Percentiles rank a stretch among this genome's conserved stretches.
Conservation (phyloP, 2,329 filamentous ascomycete species). For the Clarireedia monteithiana region DNA sequence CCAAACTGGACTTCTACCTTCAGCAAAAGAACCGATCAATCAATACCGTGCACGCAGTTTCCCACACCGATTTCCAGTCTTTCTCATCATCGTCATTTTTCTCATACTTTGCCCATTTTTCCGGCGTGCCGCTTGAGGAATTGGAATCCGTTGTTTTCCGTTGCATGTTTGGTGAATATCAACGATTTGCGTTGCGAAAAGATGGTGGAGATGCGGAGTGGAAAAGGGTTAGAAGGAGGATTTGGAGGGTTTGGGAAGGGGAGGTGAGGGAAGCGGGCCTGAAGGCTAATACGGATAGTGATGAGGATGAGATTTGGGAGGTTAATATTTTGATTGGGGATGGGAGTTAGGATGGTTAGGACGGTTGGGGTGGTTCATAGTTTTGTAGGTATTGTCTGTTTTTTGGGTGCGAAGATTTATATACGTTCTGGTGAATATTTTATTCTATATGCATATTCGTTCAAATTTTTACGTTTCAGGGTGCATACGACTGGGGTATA, state of each 20-base stretch:
- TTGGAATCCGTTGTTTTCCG: slow-evolving; percentile 1
- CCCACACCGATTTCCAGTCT: background rate
- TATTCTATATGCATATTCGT: no score
- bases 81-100: background rate
- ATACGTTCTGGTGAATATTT: no score
- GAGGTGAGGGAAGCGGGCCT: background rate
- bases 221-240: slow-evolving; percentile 2
- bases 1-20: slow-evolving; percentile 7
- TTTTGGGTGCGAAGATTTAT: no score
- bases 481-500: no score
- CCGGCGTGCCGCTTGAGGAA: background rate
- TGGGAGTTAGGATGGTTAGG: background rate
- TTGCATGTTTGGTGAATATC: slow-evolving; percentile 8
- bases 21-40: background rate
- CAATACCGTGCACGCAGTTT: background rate
- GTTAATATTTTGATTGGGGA: slow-evolving; percentile 6
- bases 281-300: background rate
- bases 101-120: slow-evolving; percentile 1
- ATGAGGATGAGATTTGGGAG: background rate
- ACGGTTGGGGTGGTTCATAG: no score
- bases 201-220: slow-evolving; percentile 3
- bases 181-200: slow-evolving; percentile 2
- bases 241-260: slow-evolving; percentile 4
- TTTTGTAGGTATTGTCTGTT: no score
- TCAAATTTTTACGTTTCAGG: no score